Base-by-base conservation (phyloP, 441 rosid genomes). In the Populus hybrid region DNA sequence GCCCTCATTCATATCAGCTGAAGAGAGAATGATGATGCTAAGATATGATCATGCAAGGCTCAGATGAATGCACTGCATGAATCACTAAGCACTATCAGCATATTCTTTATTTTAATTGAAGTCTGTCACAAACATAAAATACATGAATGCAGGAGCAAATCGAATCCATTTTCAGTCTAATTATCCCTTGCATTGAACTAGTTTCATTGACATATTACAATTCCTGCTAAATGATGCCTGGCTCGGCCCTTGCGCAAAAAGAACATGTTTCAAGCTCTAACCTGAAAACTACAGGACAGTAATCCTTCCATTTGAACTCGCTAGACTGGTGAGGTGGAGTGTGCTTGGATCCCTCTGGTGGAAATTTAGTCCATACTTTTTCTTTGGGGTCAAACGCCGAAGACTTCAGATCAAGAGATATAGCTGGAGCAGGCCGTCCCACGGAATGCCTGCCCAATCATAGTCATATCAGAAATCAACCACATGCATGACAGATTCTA, bases 281-380 rank as follows among this genome's bases (percentile, higher is more conserved):
- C 99, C 99, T 93, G 90, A 96, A 96, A 73, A 94, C 98, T 75
- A 96, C 88, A 21, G 99, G 99, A 70, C 99, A 96, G 85, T 96
- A 96, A 74, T 96, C 99, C 82, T 96, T 94, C 99, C 99, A 96
- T 84, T 77, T 92, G 80, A 96, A 96, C 70, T 96, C 99, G 71
- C 83, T 86, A 21, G 98, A 94, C 81, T 89, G 97, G 85, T 96
- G 99, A 34, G 98, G 98, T 26, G 98, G 98, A 77, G 99, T 96
- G 79, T 93, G 85, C 76, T 96, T 96, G 40, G 98, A 91, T 73
- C 99, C 98, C 82, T 91, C 98, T 1, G 98, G 80, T 20, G 98
- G 99, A 81, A 96, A 96, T 72, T 87, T 93, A 16, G 99, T 96
- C 99, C 99, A 96, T 36, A 96, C 89, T 81, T 96, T 96, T 73